phyloP scores from a whole-genome alignment of 1,139 yeast genomes.

The Hansenula anomala region DNA sequence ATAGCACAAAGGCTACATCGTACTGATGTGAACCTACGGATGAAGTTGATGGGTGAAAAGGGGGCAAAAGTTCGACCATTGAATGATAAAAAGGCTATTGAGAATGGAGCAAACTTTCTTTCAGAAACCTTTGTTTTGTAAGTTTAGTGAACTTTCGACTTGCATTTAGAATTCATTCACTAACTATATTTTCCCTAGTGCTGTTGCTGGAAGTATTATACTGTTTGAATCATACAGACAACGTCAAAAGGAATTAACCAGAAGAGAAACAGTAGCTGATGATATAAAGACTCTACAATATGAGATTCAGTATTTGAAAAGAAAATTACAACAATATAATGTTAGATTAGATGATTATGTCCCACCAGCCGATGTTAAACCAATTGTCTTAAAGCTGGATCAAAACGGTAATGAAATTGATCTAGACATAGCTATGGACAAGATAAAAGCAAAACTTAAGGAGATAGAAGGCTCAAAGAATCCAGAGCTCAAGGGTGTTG shows the following conservation, averaged over 20 bases:
- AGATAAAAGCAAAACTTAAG: background rate
- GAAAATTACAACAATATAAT: constrained; percentile 36
- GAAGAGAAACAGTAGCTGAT: constrained; percentile 62
- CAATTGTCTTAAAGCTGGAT: constrained; percentile 34
- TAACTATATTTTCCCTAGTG: constrained; percentile 13
- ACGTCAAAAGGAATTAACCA: constrained; percentile 55
- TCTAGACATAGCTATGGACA: background rate
- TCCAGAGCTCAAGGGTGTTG: no score
- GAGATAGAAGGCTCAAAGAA: background rate
- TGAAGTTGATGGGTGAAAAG: constrained; percentile 59
- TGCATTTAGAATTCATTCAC: background rate
- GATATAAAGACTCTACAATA: constrained; percentile 66
- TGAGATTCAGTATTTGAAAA: constrained; percentile 61
- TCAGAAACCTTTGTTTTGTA: constrained; percentile 71
- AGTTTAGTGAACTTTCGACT: constrained; percentile 1
- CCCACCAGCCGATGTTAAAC: constrained; percentile 42
- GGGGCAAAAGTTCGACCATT: constrained; percentile 61
- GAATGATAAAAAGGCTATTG: constrained; percentile 81
- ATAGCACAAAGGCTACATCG: constrained; percentile 74
- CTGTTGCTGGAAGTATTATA: constrained; percentile 83
- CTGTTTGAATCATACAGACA: constrained; percentile 69
- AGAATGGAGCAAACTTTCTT: constrained; percentile 74
- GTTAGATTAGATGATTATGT: constrained; percentile 43
- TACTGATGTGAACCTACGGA: constrained; percentile 59
- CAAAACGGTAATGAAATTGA: constrained; percentile 10